Evolutionary conservation across 176 grass and related monocot genomes (phyloP).

Genomic region (Bothriochloa decipiens): DNA sequence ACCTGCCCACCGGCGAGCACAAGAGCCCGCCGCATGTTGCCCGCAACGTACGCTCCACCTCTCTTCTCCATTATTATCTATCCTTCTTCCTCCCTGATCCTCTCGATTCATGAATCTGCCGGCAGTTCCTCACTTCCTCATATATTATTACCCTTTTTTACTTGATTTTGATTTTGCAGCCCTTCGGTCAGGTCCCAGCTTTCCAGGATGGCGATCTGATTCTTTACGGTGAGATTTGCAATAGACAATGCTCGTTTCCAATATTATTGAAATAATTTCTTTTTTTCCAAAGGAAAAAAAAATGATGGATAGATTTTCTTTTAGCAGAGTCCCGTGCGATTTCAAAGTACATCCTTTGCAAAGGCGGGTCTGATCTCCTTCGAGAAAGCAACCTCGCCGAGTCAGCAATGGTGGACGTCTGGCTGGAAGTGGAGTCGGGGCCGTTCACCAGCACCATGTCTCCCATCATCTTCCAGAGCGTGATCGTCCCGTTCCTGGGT

Average conservation of each 20-base stretch:
- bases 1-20: constrained; percentile 49
- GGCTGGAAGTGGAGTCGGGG: constrained; percentile 53
- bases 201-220: constrained; percentile 52
- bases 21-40: constrained; percentile 44
- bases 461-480: constrained; percentile 39
- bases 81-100: neutral
- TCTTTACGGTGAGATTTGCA: constrained; percentile 39
- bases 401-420: constrained; percentile 54
- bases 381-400: constrained; percentile 35
- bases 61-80: neutral
- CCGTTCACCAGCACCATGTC: constrained; percentile 44
- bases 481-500: constrained; percentile 33
- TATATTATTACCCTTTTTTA: neutral
- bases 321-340: constrained; percentile 68
- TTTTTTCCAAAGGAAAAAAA: no score
- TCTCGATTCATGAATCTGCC: neutral
- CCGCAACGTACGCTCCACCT: neutral
- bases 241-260: neutral
- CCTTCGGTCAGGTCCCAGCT: constrained; percentile 56
- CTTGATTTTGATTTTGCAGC: constrained; percentile 25
- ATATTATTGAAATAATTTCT: neutral
- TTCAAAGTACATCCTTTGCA: constrained; percentile 53
- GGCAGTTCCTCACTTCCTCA: neutral
- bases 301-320: no score
- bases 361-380: constrained; percentile 41